Evolutionary conservation across 352 stramenopile genomes (phyloP).

Genomic region (Pythium plurisporium): DNA sequence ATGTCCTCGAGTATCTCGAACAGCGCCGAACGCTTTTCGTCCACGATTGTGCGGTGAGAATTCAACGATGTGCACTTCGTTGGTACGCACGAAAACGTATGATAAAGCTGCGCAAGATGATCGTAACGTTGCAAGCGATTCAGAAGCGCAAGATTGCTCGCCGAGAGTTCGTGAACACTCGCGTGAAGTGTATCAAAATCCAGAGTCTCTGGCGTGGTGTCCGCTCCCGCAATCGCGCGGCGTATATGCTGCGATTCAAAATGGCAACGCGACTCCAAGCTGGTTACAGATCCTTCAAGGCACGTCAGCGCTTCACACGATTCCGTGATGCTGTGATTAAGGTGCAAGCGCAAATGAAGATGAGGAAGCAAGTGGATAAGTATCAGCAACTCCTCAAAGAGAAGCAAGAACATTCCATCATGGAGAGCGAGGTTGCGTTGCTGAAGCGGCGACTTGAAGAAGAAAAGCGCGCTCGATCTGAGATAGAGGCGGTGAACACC

Average conservation of each 20-base stretch:
- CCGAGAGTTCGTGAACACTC: conserved; percentile 37
- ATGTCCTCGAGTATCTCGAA: conserved; percentile 90
- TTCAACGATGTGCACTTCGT: conserved; percentile 49
- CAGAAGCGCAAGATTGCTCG: conserved; percentile 46
- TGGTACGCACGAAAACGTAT: conserved; percentile 55
- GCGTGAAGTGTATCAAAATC: conserved; percentile 42
- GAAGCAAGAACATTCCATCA: conserved; percentile 61
- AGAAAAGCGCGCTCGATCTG: conserved; percentile 63
- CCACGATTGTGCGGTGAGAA: conserved; percentile 55
- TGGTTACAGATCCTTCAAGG: conserved; percentile 41
- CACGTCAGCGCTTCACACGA: conserved; percentile 40
- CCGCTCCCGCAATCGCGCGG: conserved; percentile 46
- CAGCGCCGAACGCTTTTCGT: conserved; percentile 64
- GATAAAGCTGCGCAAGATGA: conserved; percentile 41
- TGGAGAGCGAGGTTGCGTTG: conserved; percentile 72
- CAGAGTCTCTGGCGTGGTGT: conserved; percentile 77
- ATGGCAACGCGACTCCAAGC: conserved; percentile 63
- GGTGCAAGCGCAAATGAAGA: conserved; percentile 66
- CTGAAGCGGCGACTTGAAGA: conserved; percentile 75
- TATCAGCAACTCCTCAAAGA: conserved; percentile 55
- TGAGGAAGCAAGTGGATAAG: conserved; percentile 74
- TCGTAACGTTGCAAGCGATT: conserved; percentile 56
- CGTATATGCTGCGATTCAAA: conserved; percentile 49
- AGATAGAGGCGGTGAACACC: conserved; percentile 72
- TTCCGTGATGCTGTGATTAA: conserved; percentile 70